Evolutionary conservation across 1,284 basidiomycete genomes (phyloP).

Genomic region (Puccinia polysora): DNA sequence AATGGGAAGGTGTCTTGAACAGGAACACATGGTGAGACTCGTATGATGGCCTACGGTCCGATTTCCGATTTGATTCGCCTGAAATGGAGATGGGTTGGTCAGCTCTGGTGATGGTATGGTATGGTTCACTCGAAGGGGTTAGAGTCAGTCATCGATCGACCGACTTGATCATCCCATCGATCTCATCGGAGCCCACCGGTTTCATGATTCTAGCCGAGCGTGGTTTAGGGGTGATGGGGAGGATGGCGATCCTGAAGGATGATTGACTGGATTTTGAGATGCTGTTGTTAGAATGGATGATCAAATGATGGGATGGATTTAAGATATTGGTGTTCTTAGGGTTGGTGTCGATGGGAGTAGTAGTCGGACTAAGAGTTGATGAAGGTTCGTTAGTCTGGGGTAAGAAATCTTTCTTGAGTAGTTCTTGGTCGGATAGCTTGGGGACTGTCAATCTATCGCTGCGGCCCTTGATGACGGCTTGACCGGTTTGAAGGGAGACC

Average conservation of each 20-base stretch:
- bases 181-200: slow-evolving; percentile 4
- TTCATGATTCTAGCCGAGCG: slow-evolving; percentile 8
- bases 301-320: no score
- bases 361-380: not conserved
- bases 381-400: not conserved
- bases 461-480: no score
- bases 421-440: no score
- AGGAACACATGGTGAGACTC: no score
- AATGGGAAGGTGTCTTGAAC: not conserved
- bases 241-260: not conserved
- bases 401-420: slow-evolving; percentile 4
- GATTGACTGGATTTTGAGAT: not conserved
- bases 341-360: not conserved
- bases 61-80: slow-evolving; percentile 20
- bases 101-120: not conserved
- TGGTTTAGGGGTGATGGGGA: not conserved
- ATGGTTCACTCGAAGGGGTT: not conserved
- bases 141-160: not conserved
- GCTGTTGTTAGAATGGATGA: no score
- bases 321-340: not conserved
- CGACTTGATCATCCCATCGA: slow-evolving; percentile 20
- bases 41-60: not conserved
- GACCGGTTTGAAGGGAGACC: no score
- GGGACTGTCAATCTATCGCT: no score
- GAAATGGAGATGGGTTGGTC: not conserved